These are phyloP conservation scores for Mycocentrospora acerina DNA, from an alignment of 2,329 filamentous ascomycete species.

Conservation along the genomic window DNA sequence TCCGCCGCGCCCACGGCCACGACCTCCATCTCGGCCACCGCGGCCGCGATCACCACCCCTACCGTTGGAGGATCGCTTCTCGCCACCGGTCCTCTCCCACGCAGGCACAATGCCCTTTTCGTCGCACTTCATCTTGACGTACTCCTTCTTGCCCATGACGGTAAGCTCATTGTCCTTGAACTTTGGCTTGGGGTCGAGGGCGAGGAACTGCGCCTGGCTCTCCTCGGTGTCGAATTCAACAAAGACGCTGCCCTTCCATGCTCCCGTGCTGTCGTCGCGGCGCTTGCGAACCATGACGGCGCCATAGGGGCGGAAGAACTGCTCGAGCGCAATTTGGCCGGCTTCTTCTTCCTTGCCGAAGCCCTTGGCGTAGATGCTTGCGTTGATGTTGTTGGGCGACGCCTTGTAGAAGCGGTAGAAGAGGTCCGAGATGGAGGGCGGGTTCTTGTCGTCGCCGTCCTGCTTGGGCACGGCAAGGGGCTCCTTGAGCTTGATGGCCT, in stretches of 20 bases:
- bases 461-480: constrained; percentile 51
- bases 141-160: constrained; percentile 86
- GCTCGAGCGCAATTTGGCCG: constrained; percentile 92
- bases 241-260: constrained; percentile 96
- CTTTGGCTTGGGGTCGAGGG: constrained; percentile 75
- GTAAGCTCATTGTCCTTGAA: constrained; percentile 79
- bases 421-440: constrained; percentile 42
- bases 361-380: constrained; percentile 89
- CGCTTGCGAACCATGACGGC: constrained; percentile 82
- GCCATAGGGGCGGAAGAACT: constrained; percentile 82
- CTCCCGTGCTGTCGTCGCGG: constrained; percentile 60
- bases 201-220: constrained; percentile 76
- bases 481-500: constrained; percentile 67
- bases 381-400: constrained; percentile 66
- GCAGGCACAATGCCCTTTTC: constrained; percentile 49
- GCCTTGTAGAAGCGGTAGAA: constrained; percentile 54
- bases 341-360: constrained; percentile 82
- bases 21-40: constrained; percentile 20
- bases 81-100: constrained; percentile 39
- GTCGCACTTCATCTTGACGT: constrained; percentile 60
- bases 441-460: constrained; percentile 33
- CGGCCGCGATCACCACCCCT: constrained; percentile 32
- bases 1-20: constrained; percentile 33
- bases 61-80: constrained; percentile 13
- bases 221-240: constrained; percentile 86